Conservation (phyloP, 2,329 filamentous ascomycete genomes). For the Apiospora kogelbergensis region DNA sequence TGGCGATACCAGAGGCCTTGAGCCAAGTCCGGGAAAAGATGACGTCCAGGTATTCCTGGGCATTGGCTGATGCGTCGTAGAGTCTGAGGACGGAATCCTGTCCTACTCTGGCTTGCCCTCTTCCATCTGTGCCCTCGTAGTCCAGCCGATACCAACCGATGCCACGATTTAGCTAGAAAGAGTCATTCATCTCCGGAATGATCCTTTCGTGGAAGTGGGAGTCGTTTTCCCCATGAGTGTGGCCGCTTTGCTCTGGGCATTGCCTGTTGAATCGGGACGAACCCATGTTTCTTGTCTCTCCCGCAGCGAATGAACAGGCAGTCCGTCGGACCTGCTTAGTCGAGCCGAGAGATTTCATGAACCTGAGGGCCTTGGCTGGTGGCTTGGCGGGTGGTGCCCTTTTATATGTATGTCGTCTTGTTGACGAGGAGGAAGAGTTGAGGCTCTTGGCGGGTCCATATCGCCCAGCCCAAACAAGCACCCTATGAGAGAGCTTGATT, state of each 20-base stretch:
- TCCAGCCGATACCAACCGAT: neutral
- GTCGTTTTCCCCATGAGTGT: neutral
- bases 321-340: neutral
- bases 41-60: neutral
- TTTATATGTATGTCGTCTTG: neutral
- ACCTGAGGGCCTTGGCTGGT: neutral
- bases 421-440: neutral
- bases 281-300: neutral
- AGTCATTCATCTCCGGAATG: neutral
- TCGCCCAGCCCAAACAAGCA: neutral
- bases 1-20: neutral
- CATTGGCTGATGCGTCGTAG: neutral
- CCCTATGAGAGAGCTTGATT: conserved; percentile 9
- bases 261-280: neutral
- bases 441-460: conserved; percentile 7
- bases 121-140: neutral
- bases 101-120: neutral
- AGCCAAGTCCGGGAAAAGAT: neutral
- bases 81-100: neutral
- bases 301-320: neutral
- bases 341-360: neutral
- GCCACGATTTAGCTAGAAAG: neutral
- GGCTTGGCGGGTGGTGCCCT: neutral
- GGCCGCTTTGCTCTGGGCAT: neutral
- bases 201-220: neutral